Evolutionary conservation across 805 yeast species (phyloP).

Genomic region (Geotrichum ghanense): DNA sequence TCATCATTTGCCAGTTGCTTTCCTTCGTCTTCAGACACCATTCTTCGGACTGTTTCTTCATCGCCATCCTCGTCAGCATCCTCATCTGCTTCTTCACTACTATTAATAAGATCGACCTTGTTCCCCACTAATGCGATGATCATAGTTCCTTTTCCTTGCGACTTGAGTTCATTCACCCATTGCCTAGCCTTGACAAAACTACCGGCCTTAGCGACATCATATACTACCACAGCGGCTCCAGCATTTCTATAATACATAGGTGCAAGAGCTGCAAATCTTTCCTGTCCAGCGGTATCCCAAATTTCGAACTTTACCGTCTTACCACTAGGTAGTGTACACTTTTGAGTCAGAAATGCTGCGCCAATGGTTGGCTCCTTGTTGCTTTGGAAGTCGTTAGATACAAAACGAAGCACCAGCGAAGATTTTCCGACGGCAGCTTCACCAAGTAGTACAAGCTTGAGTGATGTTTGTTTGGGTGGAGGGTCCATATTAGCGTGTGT

Average conservation of each 20-base stretch:
- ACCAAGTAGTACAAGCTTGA: constrained; percentile 83
- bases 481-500: too few species aligned
- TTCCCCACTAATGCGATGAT: constrained; percentile 91
- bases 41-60: constrained; percentile 33
- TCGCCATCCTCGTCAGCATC: constrained; percentile 17
- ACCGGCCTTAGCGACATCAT: constrained; percentile 90
- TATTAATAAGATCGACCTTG: constrained; percentile 67
- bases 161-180: constrained; percentile 94
- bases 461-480: constrained; percentile 48
- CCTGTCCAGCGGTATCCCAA: constrained; percentile 95
- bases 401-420: constrained; percentile 83
- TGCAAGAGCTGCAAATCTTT: constrained; percentile 88
- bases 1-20: constrained; percentile 82
- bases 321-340: constrained; percentile 68
- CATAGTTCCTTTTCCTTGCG: constrained; percentile 87
- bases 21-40: constrained; percentile 82
- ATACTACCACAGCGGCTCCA: constrained; percentile 91
- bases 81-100: constrained; percentile 15
- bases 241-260: constrained; percentile 98
- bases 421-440: constrained; percentile 98
- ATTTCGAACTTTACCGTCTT: constrained; percentile 68
- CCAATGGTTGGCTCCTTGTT: constrained; percentile 97
- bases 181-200: constrained; percentile 93
- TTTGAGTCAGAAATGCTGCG: constrained; percentile 92
- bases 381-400: constrained; percentile 90